phyloP scores from a whole-genome alignment of 2,329 filamentous ascomycete genomes.

The Ophiostoma piceae region DNA sequence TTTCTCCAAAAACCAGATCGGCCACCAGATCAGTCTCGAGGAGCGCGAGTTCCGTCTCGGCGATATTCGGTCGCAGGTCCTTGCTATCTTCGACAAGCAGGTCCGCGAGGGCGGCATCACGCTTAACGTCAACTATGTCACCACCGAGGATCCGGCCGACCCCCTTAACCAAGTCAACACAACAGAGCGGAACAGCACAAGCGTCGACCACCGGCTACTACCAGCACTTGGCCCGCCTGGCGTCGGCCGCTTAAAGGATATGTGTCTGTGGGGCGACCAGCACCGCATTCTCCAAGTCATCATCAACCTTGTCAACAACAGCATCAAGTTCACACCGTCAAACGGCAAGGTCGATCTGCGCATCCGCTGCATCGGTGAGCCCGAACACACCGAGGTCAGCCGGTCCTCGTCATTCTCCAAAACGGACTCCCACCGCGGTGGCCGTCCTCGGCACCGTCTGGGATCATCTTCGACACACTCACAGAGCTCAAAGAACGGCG shows the following conservation, averaged over 20 bases:
- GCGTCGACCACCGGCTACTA: constrained; percentile 21
- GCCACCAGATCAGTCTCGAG: constrained; percentile 73
- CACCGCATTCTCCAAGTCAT: constrained; percentile 88
- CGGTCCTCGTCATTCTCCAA: constrained; percentile 50
- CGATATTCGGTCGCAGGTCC: constrained; percentile 77
- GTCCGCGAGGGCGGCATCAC: constrained; percentile 72
- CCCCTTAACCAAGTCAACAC: neutral
- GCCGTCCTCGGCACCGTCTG: constrained; percentile 41
- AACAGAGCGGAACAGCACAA: neutral
- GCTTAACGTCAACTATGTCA: constrained; percentile 67
- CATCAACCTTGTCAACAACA: constrained; percentile 89
- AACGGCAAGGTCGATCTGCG: constrained; percentile 70
- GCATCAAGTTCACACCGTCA: constrained; percentile 79
- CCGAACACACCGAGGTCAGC: constrained; percentile 45
- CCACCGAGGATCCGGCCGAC: constrained; percentile 37
- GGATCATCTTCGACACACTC: constrained; percentile 48
- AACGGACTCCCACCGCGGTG: constrained; percentile 39
- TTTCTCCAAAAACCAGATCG: constrained; percentile 93
- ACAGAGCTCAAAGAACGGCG: constrained; percentile 40
- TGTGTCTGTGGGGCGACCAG: constrained; percentile 88
- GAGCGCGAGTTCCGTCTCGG: constrained; percentile 78
- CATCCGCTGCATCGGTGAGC: constrained; percentile 67
- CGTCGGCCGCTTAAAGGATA: constrained; percentile 68
- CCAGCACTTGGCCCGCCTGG: constrained; percentile 61
- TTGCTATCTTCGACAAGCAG: constrained; percentile 86